These are phyloP conservation scores for Myxozyma vanderwaltii DNA, from an alignment of 805 yeast species.

Conservation along the genomic window DNA sequence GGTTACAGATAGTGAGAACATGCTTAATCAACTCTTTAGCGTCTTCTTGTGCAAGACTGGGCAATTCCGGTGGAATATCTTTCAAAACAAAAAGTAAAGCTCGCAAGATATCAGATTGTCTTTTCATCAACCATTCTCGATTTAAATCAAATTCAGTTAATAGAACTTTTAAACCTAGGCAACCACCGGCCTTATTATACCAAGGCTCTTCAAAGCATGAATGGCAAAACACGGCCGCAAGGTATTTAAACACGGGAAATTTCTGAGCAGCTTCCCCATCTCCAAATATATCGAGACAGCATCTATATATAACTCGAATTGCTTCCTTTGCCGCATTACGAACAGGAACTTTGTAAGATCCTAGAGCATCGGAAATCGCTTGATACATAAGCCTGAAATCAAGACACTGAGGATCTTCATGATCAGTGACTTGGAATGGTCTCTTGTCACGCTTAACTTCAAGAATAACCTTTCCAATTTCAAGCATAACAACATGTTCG, in stretches of 20 bases:
- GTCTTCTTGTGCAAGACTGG: slow-evolving; percentile 69
- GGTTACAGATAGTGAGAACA: slow-evolving; percentile 67
- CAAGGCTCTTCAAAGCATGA: slow-evolving; percentile 88
- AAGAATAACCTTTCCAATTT: slow-evolving; percentile 70
- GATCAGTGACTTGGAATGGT: slow-evolving; percentile 71
- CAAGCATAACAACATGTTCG: slow-evolving; percentile 76
- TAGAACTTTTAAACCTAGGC: slow-evolving; percentile 75
- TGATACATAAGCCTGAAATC: slow-evolving; percentile 70
- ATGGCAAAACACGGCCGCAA: slow-evolving; percentile 83
- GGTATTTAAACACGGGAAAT: slow-evolving; percentile 72
- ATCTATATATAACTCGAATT: slow-evolving; percentile 59
- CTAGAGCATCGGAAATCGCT: slow-evolving; percentile 76
- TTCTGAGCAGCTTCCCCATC: slow-evolving; percentile 62
- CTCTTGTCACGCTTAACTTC: slow-evolving; percentile 60
- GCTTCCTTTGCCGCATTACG: slow-evolving; percentile 70
- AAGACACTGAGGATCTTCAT: slow-evolving; percentile 73
- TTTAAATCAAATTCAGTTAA: slow-evolving; percentile 70
- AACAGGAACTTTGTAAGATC: slow-evolving; percentile 72
- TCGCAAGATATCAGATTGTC: slow-evolving; percentile 82
- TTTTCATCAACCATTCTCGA: slow-evolving; percentile 66
- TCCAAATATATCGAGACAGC: slow-evolving; percentile 70
- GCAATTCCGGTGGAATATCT: slow-evolving; percentile 88
- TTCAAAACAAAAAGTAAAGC: slow-evolving; percentile 86
- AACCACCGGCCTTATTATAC: slow-evolving; percentile 85
- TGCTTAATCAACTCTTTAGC: slow-evolving; percentile 70